These are phyloP conservation scores for Lignosus rhinocerotis DNA, from an alignment of 1,284 basidiomycete genomes.

Conservation along the genomic window DNA sequence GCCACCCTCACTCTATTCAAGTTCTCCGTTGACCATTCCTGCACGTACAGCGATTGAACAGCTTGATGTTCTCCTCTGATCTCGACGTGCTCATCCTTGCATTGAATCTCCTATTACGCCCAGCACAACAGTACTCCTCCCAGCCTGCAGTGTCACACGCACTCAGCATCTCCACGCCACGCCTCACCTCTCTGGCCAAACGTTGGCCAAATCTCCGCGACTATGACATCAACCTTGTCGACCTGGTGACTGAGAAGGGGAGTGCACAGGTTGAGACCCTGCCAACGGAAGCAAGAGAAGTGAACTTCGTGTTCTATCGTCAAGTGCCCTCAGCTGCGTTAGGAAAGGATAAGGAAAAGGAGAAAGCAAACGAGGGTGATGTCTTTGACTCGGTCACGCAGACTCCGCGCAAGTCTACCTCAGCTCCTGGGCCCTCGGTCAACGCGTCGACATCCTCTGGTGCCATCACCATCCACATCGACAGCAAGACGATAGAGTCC, in stretches of 20 bases:
- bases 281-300: constrained; percentile 69
- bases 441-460: constrained; percentile 39
- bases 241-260: constrained; percentile 60
- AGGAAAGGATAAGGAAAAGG: constrained; percentile 39
- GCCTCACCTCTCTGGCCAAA: constrained; percentile 69
- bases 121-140: constrained; percentile 92
- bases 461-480: constrained; percentile 66
- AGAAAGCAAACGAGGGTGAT: constrained; percentile 46
- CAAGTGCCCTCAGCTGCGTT: constrained; percentile 40
- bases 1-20: constrained; percentile 7
- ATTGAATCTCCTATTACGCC: constrained; percentile 86
- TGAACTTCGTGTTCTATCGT: constrained; percentile 76
- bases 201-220: constrained; percentile 78
- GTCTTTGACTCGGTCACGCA: constrained; percentile 41
- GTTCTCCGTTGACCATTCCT: constrained; percentile 16
- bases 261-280: constrained; percentile 56
- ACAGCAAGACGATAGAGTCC: constrained; percentile 56
- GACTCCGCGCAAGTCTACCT: constrained; percentile 32
- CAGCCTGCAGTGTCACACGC: constrained; percentile 79
- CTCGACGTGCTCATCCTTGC: constrained; percentile 86
- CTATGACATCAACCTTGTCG: constrained; percentile 67
- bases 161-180: constrained; percentile 73
- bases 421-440: constrained; percentile 15
- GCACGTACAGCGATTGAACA: constrained; percentile 76
- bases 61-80: constrained; percentile 86